Evolutionary conservation across 257 asterid species (phyloP).

Genomic region (Verbascum thapsus): DNA sequence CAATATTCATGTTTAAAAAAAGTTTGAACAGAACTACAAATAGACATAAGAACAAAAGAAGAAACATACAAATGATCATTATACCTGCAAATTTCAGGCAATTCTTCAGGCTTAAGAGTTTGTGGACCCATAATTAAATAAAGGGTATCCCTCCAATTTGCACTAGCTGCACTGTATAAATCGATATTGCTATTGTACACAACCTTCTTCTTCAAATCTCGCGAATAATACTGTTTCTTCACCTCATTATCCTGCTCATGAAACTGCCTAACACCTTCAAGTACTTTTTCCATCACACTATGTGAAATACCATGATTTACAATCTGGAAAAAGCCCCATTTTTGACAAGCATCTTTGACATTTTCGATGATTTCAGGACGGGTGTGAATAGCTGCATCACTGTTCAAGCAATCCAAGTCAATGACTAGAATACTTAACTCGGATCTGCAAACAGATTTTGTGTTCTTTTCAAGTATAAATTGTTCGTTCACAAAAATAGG

Average conservation of each 20-base stretch:
- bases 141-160: conserved; percentile 53
- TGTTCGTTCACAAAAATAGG: conserved; percentile 36
- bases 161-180: conserved; percentile 37
- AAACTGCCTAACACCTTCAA: conserved; percentile 35
- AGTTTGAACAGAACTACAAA: too few relatives aligned
- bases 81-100: conserved; percentile 42
- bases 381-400: background rate
- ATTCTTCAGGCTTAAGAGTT: conserved; percentile 34
- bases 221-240: conserved; percentile 37
- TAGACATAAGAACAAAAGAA: too few relatives aligned
- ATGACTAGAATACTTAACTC: conserved; percentile 34
- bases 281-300: conserved; percentile 30
- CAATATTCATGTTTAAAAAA: too few relatives aligned
- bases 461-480: conserved; percentile 10
- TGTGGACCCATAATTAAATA: conserved; percentile 33
- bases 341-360: conserved; percentile 35
- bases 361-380: conserved; percentile 21
- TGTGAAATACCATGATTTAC: conserved; percentile 42
- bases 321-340: conserved; percentile 37
- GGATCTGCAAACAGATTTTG: background rate
- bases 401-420: conserved; percentile 30
- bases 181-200: conserved; percentile 36
- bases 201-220: conserved; percentile 25
- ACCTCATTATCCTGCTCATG: conserved; percentile 40
- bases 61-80: background rate